These are phyloP conservation scores for Flaveria bidentis DNA, from an alignment of 129 eudicot species.

Conservation along the genomic window DNA sequence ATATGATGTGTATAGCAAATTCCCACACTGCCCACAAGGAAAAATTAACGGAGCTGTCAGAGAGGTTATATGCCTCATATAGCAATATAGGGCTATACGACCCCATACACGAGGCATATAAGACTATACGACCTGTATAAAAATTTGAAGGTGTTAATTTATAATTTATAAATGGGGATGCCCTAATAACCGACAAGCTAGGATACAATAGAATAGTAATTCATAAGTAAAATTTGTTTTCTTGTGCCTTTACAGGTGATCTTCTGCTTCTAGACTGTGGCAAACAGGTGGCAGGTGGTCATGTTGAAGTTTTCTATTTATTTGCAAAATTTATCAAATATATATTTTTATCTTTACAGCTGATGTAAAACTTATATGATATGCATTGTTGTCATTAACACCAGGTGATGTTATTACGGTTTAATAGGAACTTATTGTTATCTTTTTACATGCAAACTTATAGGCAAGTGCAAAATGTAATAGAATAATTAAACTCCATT, in stretches of 20 bases:
- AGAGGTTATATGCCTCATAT: no score
- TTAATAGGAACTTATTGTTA: conserved; percentile 22
- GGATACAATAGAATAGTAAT: neutral
- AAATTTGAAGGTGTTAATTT: no score
- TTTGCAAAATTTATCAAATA: neutral
- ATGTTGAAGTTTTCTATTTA: conserved; percentile 19
- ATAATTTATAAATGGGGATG: no score
- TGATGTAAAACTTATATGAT: conserved; percentile 15
- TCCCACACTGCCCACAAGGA: no score
- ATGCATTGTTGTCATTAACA: conserved; percentile 1
- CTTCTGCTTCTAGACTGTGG: neutral
- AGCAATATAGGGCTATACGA: no score
- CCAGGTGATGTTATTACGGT: conserved; percentile 10
- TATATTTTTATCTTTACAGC: conserved; percentile 2
- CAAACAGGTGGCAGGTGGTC: conserved; percentile 12
- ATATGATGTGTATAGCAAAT: no score
- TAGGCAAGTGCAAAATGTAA: conserved; percentile 1
- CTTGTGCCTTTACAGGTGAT: conserved; percentile 12
- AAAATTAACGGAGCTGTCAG: no score
- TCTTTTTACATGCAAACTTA: conserved; percentile 5
- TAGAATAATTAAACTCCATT: conserved; percentile 9
- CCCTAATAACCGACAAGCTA: no score
- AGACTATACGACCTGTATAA: no score
- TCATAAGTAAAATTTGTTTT: neutral
- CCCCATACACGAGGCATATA: no score